Percentiles rank a stretch among this genome's conserved stretches.
Evolutionary conservation across 139 green algal genomes (phyloP).

Genomic region (Chlorella sp.): DNA sequence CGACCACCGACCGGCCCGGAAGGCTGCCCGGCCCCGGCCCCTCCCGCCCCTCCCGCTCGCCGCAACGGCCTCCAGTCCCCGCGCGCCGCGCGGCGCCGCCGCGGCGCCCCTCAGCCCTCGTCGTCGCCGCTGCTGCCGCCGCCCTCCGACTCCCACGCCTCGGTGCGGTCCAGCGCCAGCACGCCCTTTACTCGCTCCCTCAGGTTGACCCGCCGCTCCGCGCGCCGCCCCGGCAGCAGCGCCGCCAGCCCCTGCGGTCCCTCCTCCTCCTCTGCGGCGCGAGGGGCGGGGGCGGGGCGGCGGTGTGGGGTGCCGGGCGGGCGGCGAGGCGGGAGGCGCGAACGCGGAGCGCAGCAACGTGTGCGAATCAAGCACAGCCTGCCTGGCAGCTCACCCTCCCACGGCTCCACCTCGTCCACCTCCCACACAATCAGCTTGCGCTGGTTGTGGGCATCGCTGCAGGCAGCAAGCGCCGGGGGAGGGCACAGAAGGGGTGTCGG

Average conservation of each 20-base stretch:
- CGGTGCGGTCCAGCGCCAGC: slow-evolving; percentile 25
- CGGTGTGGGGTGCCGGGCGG: neutral
- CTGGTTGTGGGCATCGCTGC: slow-evolving; percentile 12
- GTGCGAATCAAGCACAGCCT: no score
- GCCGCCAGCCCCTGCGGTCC: slow-evolving; percentile 7
- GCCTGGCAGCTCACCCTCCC: neutral
- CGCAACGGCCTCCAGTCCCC: no score
- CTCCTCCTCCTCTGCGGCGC: slow-evolving; percentile 15
- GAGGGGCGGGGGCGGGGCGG: neutral
- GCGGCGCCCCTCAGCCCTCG: no score
- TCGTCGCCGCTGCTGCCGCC: no score
- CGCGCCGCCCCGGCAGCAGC: slow-evolving; percentile 2
- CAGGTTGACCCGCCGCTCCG: slow-evolving; percentile 28
- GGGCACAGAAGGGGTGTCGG: no score
- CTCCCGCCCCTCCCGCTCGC: no score
- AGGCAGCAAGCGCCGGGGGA: neutral
- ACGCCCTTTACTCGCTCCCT: slow-evolving; percentile 20
- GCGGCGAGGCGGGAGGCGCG: neutral
- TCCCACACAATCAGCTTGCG: slow-evolving; percentile 46
- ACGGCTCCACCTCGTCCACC: slow-evolving; percentile 29
- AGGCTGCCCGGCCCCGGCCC: no score
- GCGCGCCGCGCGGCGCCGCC: no score
- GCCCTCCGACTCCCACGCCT: slow-evolving; percentile 28
- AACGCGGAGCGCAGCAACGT: neutral
- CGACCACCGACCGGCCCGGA: no score